Percentiles rank a stretch among this genome's conserved stretches.
Conservation (phyloP, 768 basidiomycete genomes). For the Rhodotorula graminis region DNA sequence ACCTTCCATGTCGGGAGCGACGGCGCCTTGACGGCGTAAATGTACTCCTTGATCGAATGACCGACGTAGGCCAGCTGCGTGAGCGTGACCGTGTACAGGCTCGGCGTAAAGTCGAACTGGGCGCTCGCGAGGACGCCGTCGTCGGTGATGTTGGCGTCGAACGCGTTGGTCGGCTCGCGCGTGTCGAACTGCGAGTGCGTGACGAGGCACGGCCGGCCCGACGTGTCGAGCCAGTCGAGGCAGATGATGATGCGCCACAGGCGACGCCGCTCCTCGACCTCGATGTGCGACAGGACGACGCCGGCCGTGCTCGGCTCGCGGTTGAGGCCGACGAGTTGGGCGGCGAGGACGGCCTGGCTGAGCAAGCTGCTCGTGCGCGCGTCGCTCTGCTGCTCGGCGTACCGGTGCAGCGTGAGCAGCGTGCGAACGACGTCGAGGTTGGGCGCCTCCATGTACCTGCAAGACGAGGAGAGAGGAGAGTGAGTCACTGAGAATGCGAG, state of each 20-base stretch:
- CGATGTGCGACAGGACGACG: background rate
- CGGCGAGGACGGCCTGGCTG: conserved; percentile 12
- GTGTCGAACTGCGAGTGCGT: conserved; percentile 25
- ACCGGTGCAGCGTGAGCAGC: conserved; percentile 27
- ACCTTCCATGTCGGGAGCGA: background rate
- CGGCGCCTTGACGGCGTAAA: conserved; percentile 21
- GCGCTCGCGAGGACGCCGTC: background rate
- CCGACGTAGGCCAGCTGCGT: conserved; percentile 9
- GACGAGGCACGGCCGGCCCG: conserved; percentile 11
- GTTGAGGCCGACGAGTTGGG: conserved; percentile 24
- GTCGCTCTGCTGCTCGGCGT: conserved; percentile 5
- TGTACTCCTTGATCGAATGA: conserved; percentile 4
- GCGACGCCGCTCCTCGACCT: conserved; percentile 29
- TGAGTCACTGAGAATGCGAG: background rate
- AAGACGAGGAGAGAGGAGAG: too few relatives aligned
- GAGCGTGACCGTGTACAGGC: conserved; percentile 10
- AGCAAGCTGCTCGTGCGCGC: background rate
- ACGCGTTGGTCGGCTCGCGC: conserved; percentile 20
- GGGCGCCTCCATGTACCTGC: conserved; percentile 18
- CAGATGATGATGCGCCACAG: conserved; percentile 31
- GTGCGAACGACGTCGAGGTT: conserved; percentile 32
- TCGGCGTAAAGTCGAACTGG: conserved; percentile 21
- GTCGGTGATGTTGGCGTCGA: conserved; percentile 26
- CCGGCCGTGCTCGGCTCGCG: conserved; percentile 14
- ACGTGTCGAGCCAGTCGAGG: conserved; percentile 27